Evolutionary conservation across 2,329 filamentous ascomycete genomes (phyloP).

Genomic region (Fulvia fulva): DNA sequence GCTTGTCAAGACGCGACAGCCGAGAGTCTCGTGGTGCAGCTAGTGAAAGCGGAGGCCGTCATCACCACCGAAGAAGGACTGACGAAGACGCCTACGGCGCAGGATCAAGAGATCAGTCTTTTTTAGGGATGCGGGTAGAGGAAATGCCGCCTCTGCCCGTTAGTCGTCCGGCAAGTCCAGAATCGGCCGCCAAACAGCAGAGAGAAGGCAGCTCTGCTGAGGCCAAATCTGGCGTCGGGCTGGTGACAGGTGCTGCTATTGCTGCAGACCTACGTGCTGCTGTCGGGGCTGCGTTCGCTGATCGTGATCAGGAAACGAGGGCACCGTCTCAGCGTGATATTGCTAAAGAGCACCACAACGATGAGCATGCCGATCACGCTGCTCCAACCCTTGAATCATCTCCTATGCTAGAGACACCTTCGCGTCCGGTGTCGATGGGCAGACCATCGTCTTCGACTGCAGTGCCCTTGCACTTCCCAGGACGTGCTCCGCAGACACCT

Average conservation of each 20-base stretch:
- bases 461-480: constrained; percentile 34
- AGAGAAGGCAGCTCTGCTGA: constrained; percentile 31
- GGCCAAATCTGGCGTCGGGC: constrained; percentile 27
- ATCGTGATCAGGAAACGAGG: constrained; percentile 3
- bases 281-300: constrained; percentile 4
- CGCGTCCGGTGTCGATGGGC: constrained; percentile 14
- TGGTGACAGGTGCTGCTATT: constrained; percentile 16
- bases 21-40: constrained; percentile 14
- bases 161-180: constrained; percentile 28
- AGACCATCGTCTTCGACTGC: constrained; percentile 31
- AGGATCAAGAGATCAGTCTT: constrained; percentile 47
- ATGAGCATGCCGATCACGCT: constrained; percentile 1
- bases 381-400: neutral
- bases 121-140: constrained; percentile 64
- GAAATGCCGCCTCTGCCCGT: constrained; percentile 48
- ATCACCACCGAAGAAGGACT: constrained; percentile 21
- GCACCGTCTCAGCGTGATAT: neutral
- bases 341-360: neutral
- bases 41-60: constrained; percentile 20
- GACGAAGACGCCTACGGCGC: constrained; percentile 21
- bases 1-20: constrained; percentile 16
- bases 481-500: constrained; percentile 30
- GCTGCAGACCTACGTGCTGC: constrained; percentile 10
- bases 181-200: constrained; percentile 22
- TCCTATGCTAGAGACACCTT: constrained; percentile 10